phyloP scores from a whole-genome alignment of 2,329 filamentous ascomycete species.

The Bipolaris cookei region DNA sequence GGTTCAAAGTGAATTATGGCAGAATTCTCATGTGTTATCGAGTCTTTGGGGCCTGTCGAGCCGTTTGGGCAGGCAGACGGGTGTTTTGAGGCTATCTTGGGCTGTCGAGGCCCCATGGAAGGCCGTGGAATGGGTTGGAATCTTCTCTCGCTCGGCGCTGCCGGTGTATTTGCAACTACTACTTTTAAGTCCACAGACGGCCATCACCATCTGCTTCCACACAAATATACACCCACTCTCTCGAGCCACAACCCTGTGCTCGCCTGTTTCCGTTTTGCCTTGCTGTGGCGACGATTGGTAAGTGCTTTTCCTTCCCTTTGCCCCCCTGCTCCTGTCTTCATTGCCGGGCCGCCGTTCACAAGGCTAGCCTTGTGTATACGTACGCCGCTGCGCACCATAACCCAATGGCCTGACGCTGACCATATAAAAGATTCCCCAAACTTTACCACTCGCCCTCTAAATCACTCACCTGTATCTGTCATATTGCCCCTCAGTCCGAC shows the following conservation, averaged over 20 bases:
- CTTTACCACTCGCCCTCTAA: conserved; percentile 12
- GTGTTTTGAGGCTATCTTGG: conserved; percentile 21
- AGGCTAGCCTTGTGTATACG: conserved; percentile 22
- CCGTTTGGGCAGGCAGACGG: conserved; percentile 10
- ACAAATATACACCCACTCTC: conserved; percentile 19
- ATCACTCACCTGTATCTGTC: conserved; percentile 14
- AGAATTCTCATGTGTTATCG: not conserved
- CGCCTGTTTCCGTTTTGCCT: conserved; percentile 1
- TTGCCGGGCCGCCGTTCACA: conserved; percentile 17
- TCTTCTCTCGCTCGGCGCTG: conserved; percentile 46
- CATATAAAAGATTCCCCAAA: conserved; percentile 9
- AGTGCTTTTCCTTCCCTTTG: conserved; percentile 19
- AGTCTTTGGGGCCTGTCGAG: not conserved
- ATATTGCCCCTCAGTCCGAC: conserved; percentile 22
- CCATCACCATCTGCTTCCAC: conserved; percentile 22
- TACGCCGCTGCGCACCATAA: conserved; percentile 22
- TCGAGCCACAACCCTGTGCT: conserved; percentile 18
- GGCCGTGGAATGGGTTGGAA: conserved; percentile 44
- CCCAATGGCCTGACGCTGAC: conserved; percentile 26
- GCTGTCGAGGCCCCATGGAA: conserved; percentile 43
- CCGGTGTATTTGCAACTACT: conserved; percentile 39
- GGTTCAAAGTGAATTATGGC: not conserved
- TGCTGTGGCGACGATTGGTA: conserved; percentile 26
- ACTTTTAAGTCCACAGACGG: conserved; percentile 43
- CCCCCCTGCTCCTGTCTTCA: conserved; percentile 10